Percentiles rank a stretch among this genome's conserved stretches.
Conservation (phyloP, 2,329 filamentous ascomycete species). For the Aureobasidium subglaciale region DNA sequence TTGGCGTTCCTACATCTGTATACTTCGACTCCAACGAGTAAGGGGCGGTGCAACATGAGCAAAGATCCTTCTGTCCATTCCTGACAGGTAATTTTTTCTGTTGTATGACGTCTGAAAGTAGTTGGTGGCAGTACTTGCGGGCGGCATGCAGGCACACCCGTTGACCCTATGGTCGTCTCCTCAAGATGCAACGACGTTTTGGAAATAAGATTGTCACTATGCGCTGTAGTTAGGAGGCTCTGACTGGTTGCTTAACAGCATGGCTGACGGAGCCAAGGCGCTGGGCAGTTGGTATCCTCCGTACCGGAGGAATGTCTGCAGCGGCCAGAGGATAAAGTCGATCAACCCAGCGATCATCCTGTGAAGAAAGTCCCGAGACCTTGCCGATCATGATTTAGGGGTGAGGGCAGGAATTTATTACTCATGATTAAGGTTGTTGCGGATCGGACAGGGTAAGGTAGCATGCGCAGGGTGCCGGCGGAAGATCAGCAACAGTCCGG, state of each 20-base stretch:
- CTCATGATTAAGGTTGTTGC: conserved; percentile 4
- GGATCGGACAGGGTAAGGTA: not conserved
- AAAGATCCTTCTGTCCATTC: not conserved
- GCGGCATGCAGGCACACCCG: conserved; percentile 12
- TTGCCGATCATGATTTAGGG: not conserved
- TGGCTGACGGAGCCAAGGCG: not conserved
- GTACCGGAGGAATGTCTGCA: conserved; percentile 3
- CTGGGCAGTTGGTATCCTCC: not conserved
- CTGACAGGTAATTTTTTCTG: conserved; percentile 6
- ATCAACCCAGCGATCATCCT: not conserved
- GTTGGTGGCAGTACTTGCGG: not conserved
- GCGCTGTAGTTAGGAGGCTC: not conserved
- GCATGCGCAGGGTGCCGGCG: not conserved
- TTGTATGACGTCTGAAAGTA: conserved; percentile 11
- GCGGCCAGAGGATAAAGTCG: not conserved
- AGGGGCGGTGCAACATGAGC: conserved; percentile 1
- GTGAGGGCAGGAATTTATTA: not conserved
- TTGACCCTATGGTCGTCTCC: not conserved
- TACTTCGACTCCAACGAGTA: not conserved
- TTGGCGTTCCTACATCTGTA: not conserved
- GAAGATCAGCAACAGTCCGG: conserved; percentile 9
- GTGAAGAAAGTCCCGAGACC: conserved; percentile 2
- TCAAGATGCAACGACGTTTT: not conserved
- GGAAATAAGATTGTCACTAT: conserved; percentile 1
- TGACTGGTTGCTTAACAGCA: not conserved